A percentile compares a stretch with the other conserved stretches of the same genome.
Evolutionary conservation across 306 rosid genomes (phyloP).

Genomic region (Gynostemma pentaphyllum): DNA sequence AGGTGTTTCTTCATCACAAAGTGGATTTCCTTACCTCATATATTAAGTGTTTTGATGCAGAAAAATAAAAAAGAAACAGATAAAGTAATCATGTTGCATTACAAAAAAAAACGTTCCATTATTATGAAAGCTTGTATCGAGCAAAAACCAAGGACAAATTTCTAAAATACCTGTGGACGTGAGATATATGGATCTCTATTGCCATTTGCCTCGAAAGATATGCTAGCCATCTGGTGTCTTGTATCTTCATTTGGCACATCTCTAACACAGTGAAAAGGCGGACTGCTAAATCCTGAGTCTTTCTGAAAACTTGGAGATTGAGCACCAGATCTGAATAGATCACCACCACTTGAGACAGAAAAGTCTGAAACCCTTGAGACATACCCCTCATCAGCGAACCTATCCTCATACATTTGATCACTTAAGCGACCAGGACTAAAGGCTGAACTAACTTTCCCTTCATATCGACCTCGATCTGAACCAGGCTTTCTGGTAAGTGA

Average conservation of each 20-base stretch:
- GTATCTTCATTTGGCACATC: conserved; percentile 42
- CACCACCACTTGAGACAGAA: conserved; percentile 62
- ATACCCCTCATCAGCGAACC: conserved; percentile 70
- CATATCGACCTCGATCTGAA: conserved; percentile 71
- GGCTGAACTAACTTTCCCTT: conserved; percentile 52
- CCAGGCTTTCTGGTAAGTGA: conserved; percentile 74
- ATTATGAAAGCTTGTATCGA: background rate
- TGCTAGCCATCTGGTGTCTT: conserved; percentile 24
- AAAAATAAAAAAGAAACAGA: background rate
- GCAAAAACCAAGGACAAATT: conserved; percentile 3
- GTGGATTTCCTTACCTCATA: background rate
- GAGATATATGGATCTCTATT: conserved; percentile 27
- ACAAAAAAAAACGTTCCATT: background rate
- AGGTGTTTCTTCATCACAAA: background rate
- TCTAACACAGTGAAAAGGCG: conserved; percentile 32
- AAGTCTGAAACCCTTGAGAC: conserved; percentile 65
- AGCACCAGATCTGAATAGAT: conserved; percentile 49
- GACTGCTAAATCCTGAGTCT: conserved; percentile 45
- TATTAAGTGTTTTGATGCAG: background rate
- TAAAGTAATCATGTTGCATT: background rate
- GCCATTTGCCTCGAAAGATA: conserved; percentile 26
- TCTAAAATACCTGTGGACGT: conserved; percentile 36
- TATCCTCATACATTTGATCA: conserved; percentile 51
- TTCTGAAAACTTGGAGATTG: conserved; percentile 55
- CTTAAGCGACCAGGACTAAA: conserved; percentile 66